Evolutionary conservation across 2,329 filamentous ascomycete species (phyloP), one percentile per base, ranked within the genome.

Genomic region (Aspergillus aculeatinus): DNA sequence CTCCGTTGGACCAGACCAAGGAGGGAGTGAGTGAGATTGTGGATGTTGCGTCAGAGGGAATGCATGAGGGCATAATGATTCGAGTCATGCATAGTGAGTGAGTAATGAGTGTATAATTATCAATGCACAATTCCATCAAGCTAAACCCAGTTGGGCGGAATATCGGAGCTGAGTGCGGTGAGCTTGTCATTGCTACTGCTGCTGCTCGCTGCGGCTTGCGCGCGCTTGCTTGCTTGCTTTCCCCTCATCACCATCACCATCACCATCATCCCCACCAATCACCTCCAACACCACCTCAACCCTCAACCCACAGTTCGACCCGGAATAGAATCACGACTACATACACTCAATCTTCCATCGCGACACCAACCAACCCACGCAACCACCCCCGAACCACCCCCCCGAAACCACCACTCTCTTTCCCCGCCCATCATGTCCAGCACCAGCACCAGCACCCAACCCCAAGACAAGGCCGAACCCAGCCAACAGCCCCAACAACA

Each of bases 401-500:
- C 49, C 27, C 27, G 27, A 9, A 29, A 7, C 27, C 5, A 29
- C 27, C 55, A 35, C 25, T n/a, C 58, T 52, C 35, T 58, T 47
- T 16, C 31, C 51, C 51, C 55, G 51, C 52, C 61, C 69, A 76
- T 55, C 62, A 85, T 85, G 82, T 83, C 83, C 60, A 75, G 72
- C 62, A 69, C 70, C 60, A 75, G 72, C 62, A 69, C 70, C 42
- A 75, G 72, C 62, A 69, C 70, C 42, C 67, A 70, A 57, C 50
- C 67, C 59, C 67, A 77, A 61, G 71, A 69, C 63, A 75, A 73
- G 70, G 72, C 65, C 58, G 73, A 78, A 59, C 59, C 72, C 59
- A 69, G 76, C 56, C 71, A 77, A 74, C 81, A 79, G 72, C 81
- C 77, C 60, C 80, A 83, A 67, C 80, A 83, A 67, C 81, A 86